A percentile compares a stretch with the other conserved stretches of the same genome.
Conservation (phyloP, 2,329 filamentous ascomycete genomes). For the Camptophora hylomeconis region DNA sequence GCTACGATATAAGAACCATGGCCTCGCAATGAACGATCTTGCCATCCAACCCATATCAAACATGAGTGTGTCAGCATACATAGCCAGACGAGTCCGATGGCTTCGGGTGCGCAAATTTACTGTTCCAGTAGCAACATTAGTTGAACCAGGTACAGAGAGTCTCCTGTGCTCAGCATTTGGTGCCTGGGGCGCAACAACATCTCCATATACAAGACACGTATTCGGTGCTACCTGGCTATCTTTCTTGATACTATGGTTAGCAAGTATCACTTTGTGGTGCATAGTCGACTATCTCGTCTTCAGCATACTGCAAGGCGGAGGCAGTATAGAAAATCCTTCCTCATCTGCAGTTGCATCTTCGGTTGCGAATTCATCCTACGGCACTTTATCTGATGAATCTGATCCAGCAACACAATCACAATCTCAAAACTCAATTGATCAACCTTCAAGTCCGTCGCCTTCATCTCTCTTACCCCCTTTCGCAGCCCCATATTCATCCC, state of each 20-base stretch:
- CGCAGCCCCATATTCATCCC: conserved; percentile 41
- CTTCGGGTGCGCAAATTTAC: conserved; percentile 89
- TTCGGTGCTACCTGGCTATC: conserved; percentile 55
- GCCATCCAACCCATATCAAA: conserved; percentile 79
- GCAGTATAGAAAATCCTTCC: conserved; percentile 58
- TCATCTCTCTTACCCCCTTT: conserved; percentile 75
- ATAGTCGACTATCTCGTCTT: conserved; percentile 61
- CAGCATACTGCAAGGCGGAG: conserved; percentile 57
- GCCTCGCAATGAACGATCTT: conserved; percentile 69
- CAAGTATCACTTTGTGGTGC: conserved; percentile 59
- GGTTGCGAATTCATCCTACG: too few relatives aligned
- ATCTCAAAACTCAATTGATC: too few relatives aligned
- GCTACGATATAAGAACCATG: conserved; percentile 60
- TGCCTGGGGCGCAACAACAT: conserved; percentile 62
- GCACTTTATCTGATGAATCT: background rate
- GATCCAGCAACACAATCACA: conserved; percentile 24
- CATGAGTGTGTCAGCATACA: conserved; percentile 66
- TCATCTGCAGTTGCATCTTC: too few relatives aligned
- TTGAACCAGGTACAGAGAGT: conserved; percentile 85
- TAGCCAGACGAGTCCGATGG: conserved; percentile 75
- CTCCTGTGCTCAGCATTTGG: conserved; percentile 73
- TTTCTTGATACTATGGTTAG: conserved; percentile 53
- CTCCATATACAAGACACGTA: conserved; percentile 38
- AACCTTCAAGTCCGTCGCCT: too few relatives aligned
- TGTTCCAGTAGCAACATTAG: conserved; percentile 72